These are phyloP conservation scores for Aspergillus homomorphus DNA, from an alignment of 495 filamentous ascomycete species.

Conservation along the genomic window DNA sequence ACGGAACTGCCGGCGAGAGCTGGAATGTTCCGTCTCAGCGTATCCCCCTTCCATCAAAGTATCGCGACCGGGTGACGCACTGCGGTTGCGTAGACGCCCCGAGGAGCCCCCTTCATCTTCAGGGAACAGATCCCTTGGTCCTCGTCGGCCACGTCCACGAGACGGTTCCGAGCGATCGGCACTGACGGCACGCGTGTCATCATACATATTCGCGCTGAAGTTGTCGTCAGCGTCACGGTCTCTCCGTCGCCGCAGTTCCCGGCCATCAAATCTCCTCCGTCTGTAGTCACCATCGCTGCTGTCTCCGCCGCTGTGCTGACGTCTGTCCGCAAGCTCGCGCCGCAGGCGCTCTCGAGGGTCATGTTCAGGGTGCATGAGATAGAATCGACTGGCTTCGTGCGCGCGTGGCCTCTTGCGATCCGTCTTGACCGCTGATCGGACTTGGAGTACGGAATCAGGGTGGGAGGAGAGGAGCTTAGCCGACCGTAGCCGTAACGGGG, in stretches of 20 bases:
- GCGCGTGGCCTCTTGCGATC: constrained; percentile 80
- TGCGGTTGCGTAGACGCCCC: constrained; percentile 57
- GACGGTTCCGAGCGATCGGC: constrained; percentile 33
- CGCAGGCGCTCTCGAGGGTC: constrained; percentile 74
- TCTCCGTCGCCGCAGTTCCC: constrained; percentile 51
- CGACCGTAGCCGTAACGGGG: constrained; percentile 48
- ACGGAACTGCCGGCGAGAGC: constrained; percentile 38
- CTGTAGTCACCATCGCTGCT: constrained; percentile 59
- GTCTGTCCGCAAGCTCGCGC: constrained; percentile 41
- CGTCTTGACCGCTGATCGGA: constrained; percentile 68
- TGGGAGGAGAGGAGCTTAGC: constrained; percentile 64
- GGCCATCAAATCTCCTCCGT: constrained; percentile 54
- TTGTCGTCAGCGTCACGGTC: constrained; percentile 50
- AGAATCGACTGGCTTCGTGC: constrained; percentile 79
- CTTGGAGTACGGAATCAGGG: constrained; percentile 64
- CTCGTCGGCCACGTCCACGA: constrained; percentile 28
- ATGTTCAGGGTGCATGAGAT: constrained; percentile 83
- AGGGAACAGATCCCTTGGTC: constrained; percentile 53
- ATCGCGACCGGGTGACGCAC: constrained; percentile 69
- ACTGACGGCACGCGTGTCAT: constrained; percentile 46
- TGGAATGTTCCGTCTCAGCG: constrained; percentile 39
- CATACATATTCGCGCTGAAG: constrained; percentile 76
- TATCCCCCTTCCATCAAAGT: constrained; percentile 53
- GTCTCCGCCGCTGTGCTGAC: constrained; percentile 55
- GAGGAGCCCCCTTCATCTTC: constrained; percentile 27